Base-by-base conservation (phyloP, 2,329 filamentous ascomycete genomes). In the Cercospora janseana region DNA sequence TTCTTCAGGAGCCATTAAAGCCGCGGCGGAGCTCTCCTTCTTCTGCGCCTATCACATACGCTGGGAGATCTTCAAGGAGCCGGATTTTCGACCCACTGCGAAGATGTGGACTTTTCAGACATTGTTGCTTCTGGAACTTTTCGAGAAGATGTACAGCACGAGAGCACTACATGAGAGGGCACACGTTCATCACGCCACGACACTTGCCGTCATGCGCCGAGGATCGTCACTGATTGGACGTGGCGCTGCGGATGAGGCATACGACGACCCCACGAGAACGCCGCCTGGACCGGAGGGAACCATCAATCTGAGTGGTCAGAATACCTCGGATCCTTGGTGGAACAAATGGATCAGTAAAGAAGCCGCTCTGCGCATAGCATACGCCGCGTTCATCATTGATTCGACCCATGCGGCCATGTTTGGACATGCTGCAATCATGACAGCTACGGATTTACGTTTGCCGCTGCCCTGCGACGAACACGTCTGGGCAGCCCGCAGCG, bases 331-430 rank as follows among this genome's bases (percentile, higher is more conserved):
- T 56, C 90, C 95, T 58, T 93, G 87, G 77, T 98, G 93, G 93
- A 87, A 90, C 61, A 84, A 89, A 60, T 97, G 93, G 93, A 93
- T 97, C 62, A 91, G 86, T 9, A 90, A 90, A 43, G 93, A 98
- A 68, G 87, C 92, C 1, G 97, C 91, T 0, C 79, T 89, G 23
- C 82, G 93, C 52, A 88, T 87, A 3, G 93, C 92, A 0, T 97
- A 96, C 71, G 90, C 88, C 0, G 93, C 93, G 0, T 97, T 97
- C 65, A 83, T 96, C 34, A 85, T 97, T 58, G 93, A 98, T 68
- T 95, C 91, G 4, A 94, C 91, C 1, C 93, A 98, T 69, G 90
- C 91, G 1, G 95, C 90, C 21, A 96, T 98, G 87, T 97, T 97
- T 69, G 93, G 92, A 0, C 93, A 97, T 69, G 93, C 91, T 3